Evolutionary conservation across 306 rosid species (phyloP).

Genomic region (Vicia sativa): DNA sequence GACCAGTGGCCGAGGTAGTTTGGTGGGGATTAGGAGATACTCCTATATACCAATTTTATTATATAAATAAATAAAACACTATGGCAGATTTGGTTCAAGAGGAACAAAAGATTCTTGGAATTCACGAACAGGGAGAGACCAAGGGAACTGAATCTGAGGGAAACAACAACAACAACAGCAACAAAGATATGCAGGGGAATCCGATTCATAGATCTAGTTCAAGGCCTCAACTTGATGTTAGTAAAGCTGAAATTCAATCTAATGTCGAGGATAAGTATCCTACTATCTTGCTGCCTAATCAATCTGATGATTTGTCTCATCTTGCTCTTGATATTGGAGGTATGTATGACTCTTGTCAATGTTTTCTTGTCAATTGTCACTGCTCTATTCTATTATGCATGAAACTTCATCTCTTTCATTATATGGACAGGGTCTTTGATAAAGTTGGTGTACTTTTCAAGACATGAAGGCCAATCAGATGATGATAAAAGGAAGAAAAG

Average conservation of each 20-base stretch:
- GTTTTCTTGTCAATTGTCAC: too few species aligned
- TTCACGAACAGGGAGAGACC: conserved; percentile 41
- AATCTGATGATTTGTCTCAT: conserved; percentile 92
- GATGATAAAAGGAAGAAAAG: conserved; percentile 77
- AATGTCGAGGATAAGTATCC: conserved; percentile 88
- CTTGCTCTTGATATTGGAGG: conserved; percentile 97
- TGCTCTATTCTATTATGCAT: neutral
- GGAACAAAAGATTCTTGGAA: conserved; percentile 49
- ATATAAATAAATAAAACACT: conserved; percentile 35
- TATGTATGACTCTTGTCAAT: conserved; percentile 28
- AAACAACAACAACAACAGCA: conserved; percentile 38
- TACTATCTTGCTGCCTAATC: conserved; percentile 89
- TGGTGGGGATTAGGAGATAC: conserved; percentile 50
- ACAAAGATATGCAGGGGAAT: conserved; percentile 69
- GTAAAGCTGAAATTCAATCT: conserved; percentile 91
- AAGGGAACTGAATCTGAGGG: conserved; percentile 38
- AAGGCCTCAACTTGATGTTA: conserved; percentile 91
- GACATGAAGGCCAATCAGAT: conserved; percentile 70
- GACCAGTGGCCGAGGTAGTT: conserved; percentile 38
- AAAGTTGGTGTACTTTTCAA: conserved; percentile 95
- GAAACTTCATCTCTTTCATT: conserved; percentile 31
- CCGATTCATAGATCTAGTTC: conserved; percentile 87
- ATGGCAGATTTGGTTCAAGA: conserved; percentile 57
- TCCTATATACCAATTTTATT: too few species aligned
- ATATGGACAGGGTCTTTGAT: conserved; percentile 82